A percentile compares a stretch with the other conserved stretches of the same genome.
Evolutionary conservation across 768 basidiomycete species (phyloP).

Genomic region (Pleurotus platypus): DNA sequence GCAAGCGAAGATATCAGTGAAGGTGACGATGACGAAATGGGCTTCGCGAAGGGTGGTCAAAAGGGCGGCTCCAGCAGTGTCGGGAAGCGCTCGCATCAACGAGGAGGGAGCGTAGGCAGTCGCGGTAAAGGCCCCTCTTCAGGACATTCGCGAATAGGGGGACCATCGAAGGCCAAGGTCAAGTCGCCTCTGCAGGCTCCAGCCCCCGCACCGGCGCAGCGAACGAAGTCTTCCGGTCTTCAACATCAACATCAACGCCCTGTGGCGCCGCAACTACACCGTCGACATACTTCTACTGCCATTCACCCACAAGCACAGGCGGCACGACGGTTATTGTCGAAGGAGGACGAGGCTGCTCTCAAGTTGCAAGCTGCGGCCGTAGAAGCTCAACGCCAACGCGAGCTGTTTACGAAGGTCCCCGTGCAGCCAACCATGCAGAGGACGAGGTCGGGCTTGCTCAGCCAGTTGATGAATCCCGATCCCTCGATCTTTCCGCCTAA

Average conservation of each 20-base stretch:
- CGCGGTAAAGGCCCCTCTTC: not conserved
- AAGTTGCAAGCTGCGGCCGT: slow-evolving; percentile 49
- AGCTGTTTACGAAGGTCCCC: slow-evolving; percentile 73
- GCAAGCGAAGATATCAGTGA: slow-evolving; percentile 53
- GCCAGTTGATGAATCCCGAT: slow-evolving; percentile 71
- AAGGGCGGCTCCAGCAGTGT: not conserved
- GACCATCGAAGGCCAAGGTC: not conserved
- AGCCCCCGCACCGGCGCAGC: not conserved
- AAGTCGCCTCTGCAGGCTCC: not conserved
- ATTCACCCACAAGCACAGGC: not conserved
- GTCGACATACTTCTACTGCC: slow-evolving; percentile 2
- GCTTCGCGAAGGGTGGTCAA: slow-evolving; percentile 9
- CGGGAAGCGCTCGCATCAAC: slow-evolving; percentile 14
- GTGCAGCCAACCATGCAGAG: slow-evolving; percentile 33
- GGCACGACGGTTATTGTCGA: not conserved
- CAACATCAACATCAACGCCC: slow-evolving; percentile 1
- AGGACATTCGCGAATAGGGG: not conserved
- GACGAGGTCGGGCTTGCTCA: slow-evolving; percentile 54
- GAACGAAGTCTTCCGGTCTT: not conserved
- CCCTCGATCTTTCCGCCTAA: slow-evolving; percentile 53
- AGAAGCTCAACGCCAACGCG: slow-evolving; percentile 61
- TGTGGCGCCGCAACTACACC: not conserved
- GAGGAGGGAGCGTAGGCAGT: slow-evolving; percentile 6
- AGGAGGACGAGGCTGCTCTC: slow-evolving; percentile 15
- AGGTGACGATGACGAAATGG: slow-evolving; percentile 31